Conservation (phyloP, 2,329 filamentous ascomycete species). For the Phyllosticta ampelicida region DNA sequence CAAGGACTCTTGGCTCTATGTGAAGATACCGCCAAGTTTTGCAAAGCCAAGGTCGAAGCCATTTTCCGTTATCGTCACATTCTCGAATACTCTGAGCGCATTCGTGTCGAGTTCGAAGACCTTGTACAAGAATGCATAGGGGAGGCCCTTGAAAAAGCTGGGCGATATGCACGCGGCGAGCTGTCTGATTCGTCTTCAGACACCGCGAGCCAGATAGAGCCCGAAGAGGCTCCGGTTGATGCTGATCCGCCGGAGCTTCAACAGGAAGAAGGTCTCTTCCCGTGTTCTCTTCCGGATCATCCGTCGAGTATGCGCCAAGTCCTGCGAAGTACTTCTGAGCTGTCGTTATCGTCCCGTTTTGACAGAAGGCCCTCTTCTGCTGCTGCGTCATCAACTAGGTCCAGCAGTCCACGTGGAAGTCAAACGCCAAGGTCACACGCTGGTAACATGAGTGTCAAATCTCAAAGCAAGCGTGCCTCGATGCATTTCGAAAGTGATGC, state of each 20-base stretch:
- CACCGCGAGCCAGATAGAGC: conserved; percentile 12
- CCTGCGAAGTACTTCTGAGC: conserved; percentile 44
- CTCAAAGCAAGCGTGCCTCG: conserved; percentile 62
- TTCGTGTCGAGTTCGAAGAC: conserved; percentile 85
- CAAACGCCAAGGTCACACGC: conserved; percentile 81
- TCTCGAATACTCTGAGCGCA: conserved; percentile 90
- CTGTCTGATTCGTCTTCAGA: conserved; percentile 58
- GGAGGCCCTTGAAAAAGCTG: conserved; percentile 80
- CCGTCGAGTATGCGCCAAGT: conserved; percentile 47
- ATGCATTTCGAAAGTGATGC: conserved; percentile 74
- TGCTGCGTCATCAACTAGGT: conserved; percentile 61
- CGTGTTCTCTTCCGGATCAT: conserved; percentile 45
- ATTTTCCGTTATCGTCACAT: conserved; percentile 86
- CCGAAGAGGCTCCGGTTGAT: conserved; percentile 13
- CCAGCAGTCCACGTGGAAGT: conserved; percentile 82
- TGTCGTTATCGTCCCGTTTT: conserved; percentile 32
- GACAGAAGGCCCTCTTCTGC: conserved; percentile 49
- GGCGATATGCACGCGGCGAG: conserved; percentile 74
- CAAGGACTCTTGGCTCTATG: conserved; percentile 82
- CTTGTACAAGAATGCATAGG: conserved; percentile 94
- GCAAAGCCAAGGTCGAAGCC: conserved; percentile 82
- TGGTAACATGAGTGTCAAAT: conserved; percentile 45
- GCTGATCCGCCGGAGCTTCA: conserved; percentile 31
- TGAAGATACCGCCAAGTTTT: conserved; percentile 74
- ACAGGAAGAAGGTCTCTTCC: conserved; percentile 46